phyloP scores from a whole-genome alignment of 2,329 filamentous ascomycete genomes.

The Cladosporium sp. region DNA sequence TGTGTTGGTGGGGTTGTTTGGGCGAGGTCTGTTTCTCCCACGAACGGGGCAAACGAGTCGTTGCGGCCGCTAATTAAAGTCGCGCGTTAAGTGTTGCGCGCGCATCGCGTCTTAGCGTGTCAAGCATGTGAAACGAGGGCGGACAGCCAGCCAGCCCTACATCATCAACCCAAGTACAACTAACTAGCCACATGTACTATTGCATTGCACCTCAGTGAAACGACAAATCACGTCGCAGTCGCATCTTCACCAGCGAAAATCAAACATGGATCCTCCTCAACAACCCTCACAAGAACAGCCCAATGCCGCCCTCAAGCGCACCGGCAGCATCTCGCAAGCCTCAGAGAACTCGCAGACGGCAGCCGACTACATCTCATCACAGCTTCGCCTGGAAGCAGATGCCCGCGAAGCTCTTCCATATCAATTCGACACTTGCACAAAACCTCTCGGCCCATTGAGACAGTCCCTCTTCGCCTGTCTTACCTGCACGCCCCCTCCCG shows the following conservation, averaged over 20 bases:
- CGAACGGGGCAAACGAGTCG: too few relatives aligned
- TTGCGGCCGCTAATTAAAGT: too few relatives aligned
- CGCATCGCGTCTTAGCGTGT: not conserved
- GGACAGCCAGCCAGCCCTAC: too few relatives aligned
- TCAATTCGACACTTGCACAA: constrained; percentile 90
- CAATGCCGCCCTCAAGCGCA: constrained; percentile 4
- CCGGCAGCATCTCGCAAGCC: constrained; percentile 34
- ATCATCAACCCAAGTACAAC: too few relatives aligned
- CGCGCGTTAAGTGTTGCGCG: too few relatives aligned
- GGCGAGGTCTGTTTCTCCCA: not conserved
- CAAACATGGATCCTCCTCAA: not conserved
- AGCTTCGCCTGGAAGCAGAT: constrained; percentile 88
- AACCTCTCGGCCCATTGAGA: constrained; percentile 78
- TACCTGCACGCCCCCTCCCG: constrained; percentile 81
- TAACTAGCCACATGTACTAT: too few relatives aligned
- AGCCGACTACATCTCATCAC: constrained; percentile 71
- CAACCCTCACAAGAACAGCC: not conserved
- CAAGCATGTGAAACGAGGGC: not conserved
- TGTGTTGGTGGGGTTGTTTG: constrained; percentile 8
- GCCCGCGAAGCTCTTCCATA: constrained; percentile 93
- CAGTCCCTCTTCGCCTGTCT: constrained; percentile 89
- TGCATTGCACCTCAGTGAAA: too few relatives aligned
- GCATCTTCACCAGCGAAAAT: too few relatives aligned
- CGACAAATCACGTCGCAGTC: too few relatives aligned
- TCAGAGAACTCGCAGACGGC: constrained; percentile 53